Conservation (phyloP, 2,329 filamentous ascomycete genomes). For the Hawksworthiomyces lignivorus region DNA sequence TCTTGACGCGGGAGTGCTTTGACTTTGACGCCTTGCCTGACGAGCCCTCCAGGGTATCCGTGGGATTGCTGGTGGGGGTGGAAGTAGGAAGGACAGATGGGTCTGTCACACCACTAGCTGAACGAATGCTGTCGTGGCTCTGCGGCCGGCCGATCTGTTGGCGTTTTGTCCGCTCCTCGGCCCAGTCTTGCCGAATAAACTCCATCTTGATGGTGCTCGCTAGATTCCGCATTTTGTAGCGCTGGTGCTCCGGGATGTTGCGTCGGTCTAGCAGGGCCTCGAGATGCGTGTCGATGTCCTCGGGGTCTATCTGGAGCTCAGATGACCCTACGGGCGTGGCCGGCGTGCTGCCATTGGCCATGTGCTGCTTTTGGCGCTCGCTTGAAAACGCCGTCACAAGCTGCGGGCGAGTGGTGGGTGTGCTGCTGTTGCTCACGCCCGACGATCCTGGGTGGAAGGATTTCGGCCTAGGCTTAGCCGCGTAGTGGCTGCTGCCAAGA, state of each 20-base stretch:
- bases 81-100: not conserved
- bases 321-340: slow-evolving; percentile 22
- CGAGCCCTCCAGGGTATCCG: slow-evolving; percentile 20
- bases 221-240: slow-evolving; percentile 88
- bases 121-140: slow-evolving; percentile 35
- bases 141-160: slow-evolving; percentile 1
- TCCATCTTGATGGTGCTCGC: slow-evolving; percentile 89
- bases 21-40: slow-evolving; percentile 38
- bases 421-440: slow-evolving; percentile 27
- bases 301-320: slow-evolving; percentile 45
- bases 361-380: slow-evolving; percentile 30
- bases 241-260: slow-evolving; percentile 89
- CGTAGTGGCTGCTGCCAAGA: slow-evolving; percentile 3
- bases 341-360: slow-evolving; percentile 17
- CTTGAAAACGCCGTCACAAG: slow-evolving; percentile 32
- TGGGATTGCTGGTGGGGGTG: slow-evolving; percentile 17
- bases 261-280: slow-evolving; percentile 69
- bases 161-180: slow-evolving; percentile 49
- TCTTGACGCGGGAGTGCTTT: slow-evolving; percentile 60
- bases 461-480: slow-evolving; percentile 39
- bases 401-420: slow-evolving; percentile 31
- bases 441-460: slow-evolving; percentile 36
- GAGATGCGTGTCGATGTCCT: slow-evolving; percentile 49
- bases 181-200: slow-evolving; percentile 85
- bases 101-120: slow-evolving; percentile 25